Conservation (phyloP, 2,329 filamentous ascomycete genomes). For the Alternaria arborescens region DNA sequence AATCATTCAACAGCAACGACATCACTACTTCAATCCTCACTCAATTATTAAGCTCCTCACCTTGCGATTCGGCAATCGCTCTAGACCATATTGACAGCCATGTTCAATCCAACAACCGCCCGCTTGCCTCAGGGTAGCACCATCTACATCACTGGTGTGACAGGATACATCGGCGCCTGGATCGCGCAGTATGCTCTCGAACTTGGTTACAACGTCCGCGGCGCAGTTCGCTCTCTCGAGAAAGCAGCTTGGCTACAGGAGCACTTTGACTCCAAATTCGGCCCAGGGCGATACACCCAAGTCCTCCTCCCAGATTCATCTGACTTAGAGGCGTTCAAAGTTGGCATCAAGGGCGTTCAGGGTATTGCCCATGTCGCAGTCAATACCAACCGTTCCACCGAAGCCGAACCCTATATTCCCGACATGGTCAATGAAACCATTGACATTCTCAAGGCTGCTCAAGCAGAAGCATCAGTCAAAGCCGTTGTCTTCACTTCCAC, state of each 20-base stretch:
- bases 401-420: no score
- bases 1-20: no score
- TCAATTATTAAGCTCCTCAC: not conserved
- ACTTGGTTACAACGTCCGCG: not conserved
- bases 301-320: not conserved
- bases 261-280: not conserved
- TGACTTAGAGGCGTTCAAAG: not conserved
- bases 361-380: not conserved
- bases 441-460: no score
- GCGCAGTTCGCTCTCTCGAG: not conserved
- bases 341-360: not conserved
- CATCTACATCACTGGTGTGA: not conserved
- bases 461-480: no score
- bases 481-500: not conserved
- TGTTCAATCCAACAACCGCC: not conserved
- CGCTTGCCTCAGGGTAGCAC: not conserved
- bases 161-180: not conserved
- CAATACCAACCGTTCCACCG: no score
- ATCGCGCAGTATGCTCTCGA: no score
- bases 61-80: not conserved
- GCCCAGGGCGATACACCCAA: no score
- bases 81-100: not conserved
- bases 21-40: no score
- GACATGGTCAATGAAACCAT: no score
- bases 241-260: not conserved